Evolutionary conservation across 257 asterid species (phyloP).

Genomic region (Forsythia viridissima): DNA sequence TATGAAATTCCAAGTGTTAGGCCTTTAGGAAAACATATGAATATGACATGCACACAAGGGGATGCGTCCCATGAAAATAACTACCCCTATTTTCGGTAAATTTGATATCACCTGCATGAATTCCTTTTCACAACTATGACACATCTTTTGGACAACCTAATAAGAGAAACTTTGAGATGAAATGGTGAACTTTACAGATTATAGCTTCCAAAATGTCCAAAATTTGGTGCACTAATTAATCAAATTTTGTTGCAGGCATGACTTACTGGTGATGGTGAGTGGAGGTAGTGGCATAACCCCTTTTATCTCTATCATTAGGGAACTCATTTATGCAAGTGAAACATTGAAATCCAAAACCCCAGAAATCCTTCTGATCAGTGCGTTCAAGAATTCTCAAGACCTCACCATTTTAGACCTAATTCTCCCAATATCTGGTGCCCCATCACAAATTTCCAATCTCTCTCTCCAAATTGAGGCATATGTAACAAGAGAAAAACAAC

Average conservation of each 20-base stretch:
- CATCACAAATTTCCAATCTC: constrained; percentile 32
- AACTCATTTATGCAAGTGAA: constrained; percentile 48
- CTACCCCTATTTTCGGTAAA: no score
- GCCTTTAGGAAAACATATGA: no score
- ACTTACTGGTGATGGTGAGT: constrained; percentile 70
- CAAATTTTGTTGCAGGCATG: constrained; percentile 49
- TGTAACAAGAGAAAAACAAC: constrained; percentile 63
- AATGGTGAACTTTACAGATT: no score
- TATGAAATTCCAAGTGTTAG: no score
- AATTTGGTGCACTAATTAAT: no score
- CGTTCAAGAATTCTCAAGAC: constrained; percentile 70
- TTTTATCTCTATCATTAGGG: constrained; percentile 77
- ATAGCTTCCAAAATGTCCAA: no score
- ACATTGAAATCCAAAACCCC: constrained; percentile 44
- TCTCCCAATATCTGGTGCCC: constrained; percentile 37
- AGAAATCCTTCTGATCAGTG: constrained; percentile 48
- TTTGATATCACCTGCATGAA: no score
- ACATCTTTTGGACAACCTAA: no score
- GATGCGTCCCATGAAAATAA: no score
- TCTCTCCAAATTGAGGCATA: constrained; percentile 60
- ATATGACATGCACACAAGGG: no score
- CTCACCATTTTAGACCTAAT: constrained; percentile 70
- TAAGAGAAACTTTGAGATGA: no score
- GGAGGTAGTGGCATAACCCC: constrained; percentile 98
- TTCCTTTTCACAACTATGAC: no score